Evolutionary conservation across 768 basidiomycete genomes (phyloP).

Genomic region (Leccinum broughii): DNA sequence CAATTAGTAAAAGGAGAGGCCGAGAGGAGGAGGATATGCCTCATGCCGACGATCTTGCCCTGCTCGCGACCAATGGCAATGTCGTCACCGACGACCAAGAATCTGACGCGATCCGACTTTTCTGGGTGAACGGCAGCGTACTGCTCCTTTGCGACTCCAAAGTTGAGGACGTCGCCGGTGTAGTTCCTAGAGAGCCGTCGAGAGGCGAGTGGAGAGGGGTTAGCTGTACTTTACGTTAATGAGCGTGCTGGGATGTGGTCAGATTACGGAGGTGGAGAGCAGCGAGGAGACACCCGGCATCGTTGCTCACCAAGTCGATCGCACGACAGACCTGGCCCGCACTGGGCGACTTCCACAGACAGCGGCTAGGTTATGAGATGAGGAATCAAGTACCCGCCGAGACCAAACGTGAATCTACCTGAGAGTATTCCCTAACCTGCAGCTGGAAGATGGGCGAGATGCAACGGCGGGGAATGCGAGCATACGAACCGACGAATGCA

Average conservation of each 20-base stretch:
- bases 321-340: constrained; percentile 80
- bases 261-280: background rate
- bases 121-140: constrained; percentile 70
- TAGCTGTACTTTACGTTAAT: constrained; percentile 74
- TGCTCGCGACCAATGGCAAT: constrained; percentile 82
- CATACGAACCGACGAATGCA: constrained; percentile 75
- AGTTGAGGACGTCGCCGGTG: constrained; percentile 91
- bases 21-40: constrained; percentile 38
- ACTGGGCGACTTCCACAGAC: constrained; percentile 90
- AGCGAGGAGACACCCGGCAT: constrained; percentile 55
- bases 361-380: constrained; percentile 47
- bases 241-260: constrained; percentile 51
- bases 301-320: constrained; percentile 72
- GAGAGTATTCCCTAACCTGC: constrained; percentile 76
- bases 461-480: background rate
- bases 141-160: constrained; percentile 87
- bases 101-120: constrained; percentile 65
- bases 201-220: background rate
- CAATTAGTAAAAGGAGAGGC: background rate
- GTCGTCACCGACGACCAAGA: constrained; percentile 87
- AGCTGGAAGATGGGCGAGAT: background rate
- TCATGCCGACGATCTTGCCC: constrained; percentile 81
- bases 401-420: constrained; percentile 39
- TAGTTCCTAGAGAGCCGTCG: constrained; percentile 59
- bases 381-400: background rate